Evolutionary conservation across 495 filamentous ascomycete species (phyloP).

Genomic region (Xylaria palmicola): DNA sequence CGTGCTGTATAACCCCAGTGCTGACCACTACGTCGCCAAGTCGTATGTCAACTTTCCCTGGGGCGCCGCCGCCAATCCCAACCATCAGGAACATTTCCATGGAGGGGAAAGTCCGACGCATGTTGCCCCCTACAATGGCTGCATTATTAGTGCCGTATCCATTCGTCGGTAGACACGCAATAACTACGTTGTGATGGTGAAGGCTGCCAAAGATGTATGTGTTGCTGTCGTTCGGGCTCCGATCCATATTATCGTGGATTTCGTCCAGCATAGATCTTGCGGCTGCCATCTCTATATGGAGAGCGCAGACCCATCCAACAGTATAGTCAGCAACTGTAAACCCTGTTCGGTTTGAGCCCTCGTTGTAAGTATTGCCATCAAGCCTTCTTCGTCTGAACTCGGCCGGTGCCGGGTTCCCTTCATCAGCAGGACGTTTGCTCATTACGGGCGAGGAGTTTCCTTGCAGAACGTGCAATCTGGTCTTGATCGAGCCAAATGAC

Average conservation of each 20-base stretch:
- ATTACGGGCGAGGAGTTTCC: background rate
- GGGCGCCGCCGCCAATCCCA: conserved; percentile 45
- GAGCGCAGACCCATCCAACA: conserved; percentile 51
- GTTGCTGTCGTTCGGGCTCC: conserved; percentile 27
- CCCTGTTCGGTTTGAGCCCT: background rate
- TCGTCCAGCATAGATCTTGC: conserved; percentile 49
- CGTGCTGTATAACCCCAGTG: conserved; percentile 43
- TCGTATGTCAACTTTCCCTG: conserved; percentile 36
- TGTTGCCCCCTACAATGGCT: conserved; percentile 32
- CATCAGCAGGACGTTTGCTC: background rate
- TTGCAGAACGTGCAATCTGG: background rate
- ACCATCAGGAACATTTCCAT: conserved; percentile 45
- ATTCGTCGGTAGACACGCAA: conserved; percentile 42
- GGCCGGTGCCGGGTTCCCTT: background rate
- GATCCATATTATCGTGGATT: conserved; percentile 10
- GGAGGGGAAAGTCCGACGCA: conserved; percentile 33
- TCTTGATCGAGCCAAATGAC: background rate
- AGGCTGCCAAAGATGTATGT: conserved; percentile 38
- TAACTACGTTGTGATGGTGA: conserved; percentile 41
- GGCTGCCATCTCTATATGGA: conserved; percentile 45
- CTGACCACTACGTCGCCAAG: conserved; percentile 48
- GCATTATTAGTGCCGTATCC: conserved; percentile 32
- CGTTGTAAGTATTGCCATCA: background rate
- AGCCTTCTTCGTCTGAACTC: conserved; percentile 6
- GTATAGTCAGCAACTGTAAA: conserved; percentile 37